phyloP scores from a whole-genome alignment of 2,329 filamentous ascomycete genomes.

The Thelonectria blattea region DNA sequence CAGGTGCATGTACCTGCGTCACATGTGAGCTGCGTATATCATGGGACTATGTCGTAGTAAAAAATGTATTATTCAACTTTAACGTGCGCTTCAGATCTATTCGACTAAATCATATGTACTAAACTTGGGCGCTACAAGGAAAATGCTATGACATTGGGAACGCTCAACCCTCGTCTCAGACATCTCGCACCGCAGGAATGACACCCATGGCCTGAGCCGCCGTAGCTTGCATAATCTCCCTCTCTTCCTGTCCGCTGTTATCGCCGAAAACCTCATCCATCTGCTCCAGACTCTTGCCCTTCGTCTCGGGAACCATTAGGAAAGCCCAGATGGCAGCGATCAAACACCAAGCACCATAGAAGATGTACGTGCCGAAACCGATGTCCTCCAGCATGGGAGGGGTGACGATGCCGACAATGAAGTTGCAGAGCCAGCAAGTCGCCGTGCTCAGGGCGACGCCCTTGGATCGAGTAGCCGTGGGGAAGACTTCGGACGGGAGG shows the following conservation, averaged over 20 bases:
- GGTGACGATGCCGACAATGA: slow-evolving; percentile 20
- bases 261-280: slow-evolving; percentile 12
- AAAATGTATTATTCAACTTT: no score
- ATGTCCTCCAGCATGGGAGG: slow-evolving; percentile 35
- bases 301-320: slow-evolving; percentile 66
- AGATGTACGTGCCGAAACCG: slow-evolving; percentile 67
- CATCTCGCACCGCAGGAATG: background rate
- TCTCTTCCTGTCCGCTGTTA: slow-evolving; percentile 4
- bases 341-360: slow-evolving; percentile 75
- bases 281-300: slow-evolving; percentile 8
- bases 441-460: slow-evolving; percentile 46
- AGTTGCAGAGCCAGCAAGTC: slow-evolving; percentile 47
- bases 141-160: background rate
- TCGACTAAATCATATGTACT: no score
- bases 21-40: no score
- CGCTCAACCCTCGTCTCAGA: background rate
- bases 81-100: no score
- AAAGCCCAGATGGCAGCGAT: slow-evolving; percentile 71
- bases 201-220: slow-evolving; percentile 1
- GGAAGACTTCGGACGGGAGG: slow-evolving; percentile 51
- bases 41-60: no score
- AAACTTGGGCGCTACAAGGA: no score
- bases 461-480: slow-evolving; percentile 46
- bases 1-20: no score
- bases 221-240: slow-evolving; percentile 9